phyloP scores from a whole-genome alignment of 805 yeast species.

The Saturnispora silvae region DNA sequence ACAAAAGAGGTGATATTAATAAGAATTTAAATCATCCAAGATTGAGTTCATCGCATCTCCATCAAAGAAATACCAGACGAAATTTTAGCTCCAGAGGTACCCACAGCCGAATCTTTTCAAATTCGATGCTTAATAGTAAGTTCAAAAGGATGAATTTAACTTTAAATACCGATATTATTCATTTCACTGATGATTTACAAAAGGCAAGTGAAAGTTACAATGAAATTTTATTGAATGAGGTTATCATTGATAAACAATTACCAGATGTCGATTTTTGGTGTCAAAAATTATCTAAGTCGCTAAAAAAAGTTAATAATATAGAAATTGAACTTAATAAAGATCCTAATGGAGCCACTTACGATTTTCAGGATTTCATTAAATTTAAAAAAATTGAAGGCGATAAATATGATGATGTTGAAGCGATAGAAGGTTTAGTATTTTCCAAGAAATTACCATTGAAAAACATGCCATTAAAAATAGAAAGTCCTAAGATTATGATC shows the following conservation, averaged over 20 bases:
- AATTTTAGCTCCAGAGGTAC: conserved; percentile 8
- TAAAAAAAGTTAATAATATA: conserved; percentile 47
- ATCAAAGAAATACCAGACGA: conserved; percentile 16
- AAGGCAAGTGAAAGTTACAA: conserved; percentile 34
- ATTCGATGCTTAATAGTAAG: not conserved
- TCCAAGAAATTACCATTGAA: conserved; percentile 75
- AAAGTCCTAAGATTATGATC: conserved; percentile 66
- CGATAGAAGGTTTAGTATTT: conserved; percentile 72
- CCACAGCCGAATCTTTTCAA: not conserved
- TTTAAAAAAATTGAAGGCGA: conserved; percentile 81
- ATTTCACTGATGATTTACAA: conserved; percentile 25
- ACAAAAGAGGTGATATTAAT: conserved; percentile 1
- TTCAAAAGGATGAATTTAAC: conserved; percentile 6
- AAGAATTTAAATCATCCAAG: not conserved
- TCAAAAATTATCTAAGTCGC: conserved; percentile 35
- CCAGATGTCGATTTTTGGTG: conserved; percentile 50
- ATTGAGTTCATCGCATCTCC: not conserved
- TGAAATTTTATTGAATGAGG: conserved; percentile 44
- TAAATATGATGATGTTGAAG: conserved; percentile 42
- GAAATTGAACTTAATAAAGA: conserved; percentile 43
- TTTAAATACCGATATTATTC: conserved; percentile 14
- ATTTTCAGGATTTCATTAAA: conserved; percentile 81
- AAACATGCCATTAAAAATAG: conserved; percentile 56
- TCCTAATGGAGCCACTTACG: conserved; percentile 60
- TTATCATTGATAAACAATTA: conserved; percentile 51